Conservation (phyloP, 805 yeast species). For the Starmerella geochares region DNA sequence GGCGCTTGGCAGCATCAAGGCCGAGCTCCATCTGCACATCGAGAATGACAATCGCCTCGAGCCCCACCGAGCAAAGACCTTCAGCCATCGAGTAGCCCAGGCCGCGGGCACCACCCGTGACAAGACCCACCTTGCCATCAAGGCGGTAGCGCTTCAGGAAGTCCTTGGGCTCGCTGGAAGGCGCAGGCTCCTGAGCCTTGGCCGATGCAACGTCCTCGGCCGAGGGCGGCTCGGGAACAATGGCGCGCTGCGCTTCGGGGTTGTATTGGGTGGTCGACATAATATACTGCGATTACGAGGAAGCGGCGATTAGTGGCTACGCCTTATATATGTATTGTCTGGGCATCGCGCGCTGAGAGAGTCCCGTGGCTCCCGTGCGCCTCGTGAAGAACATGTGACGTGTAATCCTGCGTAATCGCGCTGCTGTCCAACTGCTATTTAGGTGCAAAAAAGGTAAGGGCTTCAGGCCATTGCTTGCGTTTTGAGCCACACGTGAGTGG, state of each 20-base stretch:
- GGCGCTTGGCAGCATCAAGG: conserved; percentile 48
- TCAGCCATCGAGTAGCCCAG: conserved; percentile 52
- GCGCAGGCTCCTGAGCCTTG: conserved; percentile 29
- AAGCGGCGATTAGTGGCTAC: not conserved
- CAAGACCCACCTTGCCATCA: conserved; percentile 53
- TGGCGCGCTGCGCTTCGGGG: conserved; percentile 27
- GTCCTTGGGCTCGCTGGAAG: conserved; percentile 33
- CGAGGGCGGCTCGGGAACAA: conserved; percentile 36
- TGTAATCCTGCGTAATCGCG: conserved; percentile 6
- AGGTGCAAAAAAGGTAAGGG: conserved; percentile 4
- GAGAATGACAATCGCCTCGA: conserved; percentile 44
- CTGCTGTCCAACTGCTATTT: not conserved
- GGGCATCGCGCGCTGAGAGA: not conserved
- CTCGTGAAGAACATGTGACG: conserved; percentile 1
- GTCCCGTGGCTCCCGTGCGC: conserved; percentile 10
- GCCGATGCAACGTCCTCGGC: conserved; percentile 35
- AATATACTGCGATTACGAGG: not conserved
- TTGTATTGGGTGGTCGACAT: conserved; percentile 9
- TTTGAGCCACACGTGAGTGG: not conserved
- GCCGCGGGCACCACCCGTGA: conserved; percentile 64
- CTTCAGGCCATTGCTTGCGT: conserved; percentile 2
- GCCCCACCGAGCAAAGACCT: conserved; percentile 46
- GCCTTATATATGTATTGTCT: not conserved
- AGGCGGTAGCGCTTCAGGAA: conserved; percentile 40
- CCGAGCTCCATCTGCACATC: conserved; percentile 56